Evolutionary conservation across 2,329 filamentous ascomycete species (phyloP).

Genomic region (Cladosporium austrohemisphaericum): DNA sequence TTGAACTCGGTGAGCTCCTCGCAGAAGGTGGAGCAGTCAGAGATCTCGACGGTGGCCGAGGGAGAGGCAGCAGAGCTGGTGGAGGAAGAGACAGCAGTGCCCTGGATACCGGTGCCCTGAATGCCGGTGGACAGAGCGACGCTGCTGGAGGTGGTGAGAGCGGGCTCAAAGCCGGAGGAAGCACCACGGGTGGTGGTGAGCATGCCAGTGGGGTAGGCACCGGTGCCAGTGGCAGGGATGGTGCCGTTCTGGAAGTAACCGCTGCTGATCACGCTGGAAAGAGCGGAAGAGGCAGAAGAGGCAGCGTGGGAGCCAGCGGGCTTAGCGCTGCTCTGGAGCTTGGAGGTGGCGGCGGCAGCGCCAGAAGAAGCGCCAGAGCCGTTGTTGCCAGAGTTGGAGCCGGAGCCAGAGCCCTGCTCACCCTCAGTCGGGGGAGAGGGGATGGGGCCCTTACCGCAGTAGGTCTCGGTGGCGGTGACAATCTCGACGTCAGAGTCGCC

Average conservation of each 20-base stretch:
- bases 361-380: slow-evolving; percentile 2
- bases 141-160: slow-evolving; percentile 2
- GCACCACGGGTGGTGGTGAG: slow-evolving; percentile 5
- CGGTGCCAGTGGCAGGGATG: neutral
- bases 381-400: slow-evolving; percentile 2
- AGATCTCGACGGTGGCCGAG: slow-evolving; percentile 5
- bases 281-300: slow-evolving; percentile 6
- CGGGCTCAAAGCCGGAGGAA: slow-evolving; percentile 5
- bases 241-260: slow-evolving; percentile 14
- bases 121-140: slow-evolving; percentile 3
- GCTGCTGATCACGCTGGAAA: neutral
- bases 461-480: slow-evolving; percentile 11
- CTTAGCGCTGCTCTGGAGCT: too few species aligned
- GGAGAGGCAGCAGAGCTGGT: slow-evolving; percentile 1
- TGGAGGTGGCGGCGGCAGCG: too few species aligned
- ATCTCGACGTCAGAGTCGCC: slow-evolving; percentile 7
- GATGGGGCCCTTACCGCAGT: slow-evolving; percentile 14
- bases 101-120: neutral
- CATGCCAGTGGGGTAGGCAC: slow-evolving; percentile 1
- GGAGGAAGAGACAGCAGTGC: slow-evolving; percentile 2
- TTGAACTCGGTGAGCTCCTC: slow-evolving; percentile 11
- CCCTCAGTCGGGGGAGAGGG: neutral
- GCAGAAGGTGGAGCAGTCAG: slow-evolving; percentile 17
- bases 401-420: neutral
- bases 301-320: too few species aligned